Evolutionary conservation across 768 basidiomycete genomes (phyloP).

Genomic region (Suillus lakei): DNA sequence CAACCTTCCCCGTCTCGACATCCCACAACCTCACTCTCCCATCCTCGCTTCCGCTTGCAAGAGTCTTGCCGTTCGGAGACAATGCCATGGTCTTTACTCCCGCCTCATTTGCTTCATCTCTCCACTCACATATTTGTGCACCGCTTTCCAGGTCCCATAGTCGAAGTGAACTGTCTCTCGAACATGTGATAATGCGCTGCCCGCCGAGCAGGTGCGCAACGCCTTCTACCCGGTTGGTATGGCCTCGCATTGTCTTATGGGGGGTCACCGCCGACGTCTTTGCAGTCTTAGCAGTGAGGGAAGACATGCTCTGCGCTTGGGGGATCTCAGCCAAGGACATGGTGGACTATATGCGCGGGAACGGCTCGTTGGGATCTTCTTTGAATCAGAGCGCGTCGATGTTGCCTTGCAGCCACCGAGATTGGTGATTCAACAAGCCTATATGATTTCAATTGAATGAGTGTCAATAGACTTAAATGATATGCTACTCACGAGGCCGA

Average conservation of each 20-base stretch:
- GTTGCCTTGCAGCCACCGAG: too few relatives aligned
- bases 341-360: background rate
- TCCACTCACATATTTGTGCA: constrained; percentile 19
- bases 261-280: background rate
- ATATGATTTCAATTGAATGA: background rate
- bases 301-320: background rate
- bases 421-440: too few relatives aligned
- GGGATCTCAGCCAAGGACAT: background rate
- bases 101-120: background rate
- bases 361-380: background rate
- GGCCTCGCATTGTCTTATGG: background rate
- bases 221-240: accelerated
- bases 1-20: too few relatives aligned
- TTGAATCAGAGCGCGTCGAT: background rate
- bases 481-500: too few relatives aligned
- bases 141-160: constrained; percentile 27
- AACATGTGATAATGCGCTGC: constrained; percentile 8
- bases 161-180: constrained; percentile 2
- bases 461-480: background rate
- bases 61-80: background rate
- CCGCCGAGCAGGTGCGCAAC: background rate
- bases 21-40: too few relatives aligned
- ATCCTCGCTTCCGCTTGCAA: constrained; percentile 12
- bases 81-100: accelerated
- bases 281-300: background rate